Evolutionary conservation across 305 asterid genomes (phyloP).

Genomic region (Fraxinus baroniana): DNA sequence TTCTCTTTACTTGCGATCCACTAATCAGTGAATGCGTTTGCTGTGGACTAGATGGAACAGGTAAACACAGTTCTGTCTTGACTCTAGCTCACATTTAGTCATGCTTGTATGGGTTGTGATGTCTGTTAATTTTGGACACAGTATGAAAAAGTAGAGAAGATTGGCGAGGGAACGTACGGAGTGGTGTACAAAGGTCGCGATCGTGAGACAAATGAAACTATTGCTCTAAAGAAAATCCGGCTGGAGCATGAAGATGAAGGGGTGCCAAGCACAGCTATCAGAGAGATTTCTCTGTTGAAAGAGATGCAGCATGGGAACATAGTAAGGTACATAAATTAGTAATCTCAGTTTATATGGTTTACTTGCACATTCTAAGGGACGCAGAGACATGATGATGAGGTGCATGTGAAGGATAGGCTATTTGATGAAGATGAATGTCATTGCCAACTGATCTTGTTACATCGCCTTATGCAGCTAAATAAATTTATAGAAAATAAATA

Average conservation of each 20-base stretch:
- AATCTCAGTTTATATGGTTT: slow-evolving; percentile 9
- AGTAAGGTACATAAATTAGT: slow-evolving; percentile 54
- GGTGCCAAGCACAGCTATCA: slow-evolving; percentile 95
- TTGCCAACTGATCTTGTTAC: slow-evolving; percentile 1
- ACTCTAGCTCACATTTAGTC: not conserved
- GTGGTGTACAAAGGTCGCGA: slow-evolving; percentile 98
- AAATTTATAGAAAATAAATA: not conserved
- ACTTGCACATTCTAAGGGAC: slow-evolving; percentile 3
- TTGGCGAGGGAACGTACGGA: slow-evolving; percentile 96
- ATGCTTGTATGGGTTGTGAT: not conserved
- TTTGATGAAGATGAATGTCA: not conserved
- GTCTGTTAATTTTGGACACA: slow-evolving; percentile 25
- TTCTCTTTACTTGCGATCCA: not conserved
- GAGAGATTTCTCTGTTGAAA: slow-evolving; percentile 91
- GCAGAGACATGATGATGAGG: not conserved
- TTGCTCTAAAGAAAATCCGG: slow-evolving; percentile 92
- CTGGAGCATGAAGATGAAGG: slow-evolving; percentile 99
- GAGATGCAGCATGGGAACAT: slow-evolving; percentile 98
- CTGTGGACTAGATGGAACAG: not conserved
- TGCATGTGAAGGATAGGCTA: slow-evolving; percentile 14
- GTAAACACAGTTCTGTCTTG: not conserved
- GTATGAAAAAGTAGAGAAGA: slow-evolving; percentile 97
- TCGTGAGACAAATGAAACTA: slow-evolving; percentile 77
- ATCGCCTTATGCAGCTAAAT: not conserved
- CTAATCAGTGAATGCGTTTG: not conserved